A percentile compares a stretch with the other conserved stretches of the same genome.
Evolutionary conservation across 805 yeast species (phyloP).

Genomic region (Candida ficus): DNA sequence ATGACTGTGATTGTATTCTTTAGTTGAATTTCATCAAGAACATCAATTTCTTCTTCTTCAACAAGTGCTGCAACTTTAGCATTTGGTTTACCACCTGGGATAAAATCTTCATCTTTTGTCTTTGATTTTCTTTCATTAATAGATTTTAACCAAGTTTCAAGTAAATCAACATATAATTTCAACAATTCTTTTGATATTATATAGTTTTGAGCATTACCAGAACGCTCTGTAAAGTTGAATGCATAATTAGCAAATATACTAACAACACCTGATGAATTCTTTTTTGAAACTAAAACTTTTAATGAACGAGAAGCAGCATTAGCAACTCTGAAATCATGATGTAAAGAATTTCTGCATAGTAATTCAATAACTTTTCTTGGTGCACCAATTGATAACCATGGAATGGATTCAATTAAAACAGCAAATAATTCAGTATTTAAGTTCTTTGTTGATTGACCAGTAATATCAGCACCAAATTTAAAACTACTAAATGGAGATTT

Average conservation of each 20-base stretch:
- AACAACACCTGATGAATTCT: conserved; percentile 64
- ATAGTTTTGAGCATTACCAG: conserved; percentile 52
- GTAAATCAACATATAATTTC: conserved; percentile 68
- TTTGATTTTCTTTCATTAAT: conserved; percentile 35
- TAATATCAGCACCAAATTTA: conserved; percentile 38
- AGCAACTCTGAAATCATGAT: conserved; percentile 57
- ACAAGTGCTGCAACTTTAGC: neutral
- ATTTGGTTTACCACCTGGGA: conserved; percentile 9
- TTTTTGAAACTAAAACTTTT: conserved; percentile 58
- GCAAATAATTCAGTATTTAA: conserved; percentile 60
- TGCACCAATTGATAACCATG: conserved; percentile 61
- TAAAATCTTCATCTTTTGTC: conserved; percentile 8
- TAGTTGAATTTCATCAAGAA: conserved; percentile 66
- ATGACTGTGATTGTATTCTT: conserved; percentile 77
- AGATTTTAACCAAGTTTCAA: conserved; percentile 77
- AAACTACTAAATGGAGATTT: conserved; percentile 32
- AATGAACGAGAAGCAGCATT: conserved; percentile 60
- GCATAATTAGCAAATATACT: conserved; percentile 76
- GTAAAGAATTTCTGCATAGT: conserved; percentile 71
- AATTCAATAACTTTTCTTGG: conserved; percentile 68
- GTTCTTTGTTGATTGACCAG: conserved; percentile 29
- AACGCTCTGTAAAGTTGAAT: conserved; percentile 72
- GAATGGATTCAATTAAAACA: conserved; percentile 62
- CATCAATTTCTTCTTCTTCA: conserved; percentile 22
- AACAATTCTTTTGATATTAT: conserved; percentile 57